phyloP scores from a whole-genome alignment of 176 grass and related monocot species.

The Zoysia japonica region DNA sequence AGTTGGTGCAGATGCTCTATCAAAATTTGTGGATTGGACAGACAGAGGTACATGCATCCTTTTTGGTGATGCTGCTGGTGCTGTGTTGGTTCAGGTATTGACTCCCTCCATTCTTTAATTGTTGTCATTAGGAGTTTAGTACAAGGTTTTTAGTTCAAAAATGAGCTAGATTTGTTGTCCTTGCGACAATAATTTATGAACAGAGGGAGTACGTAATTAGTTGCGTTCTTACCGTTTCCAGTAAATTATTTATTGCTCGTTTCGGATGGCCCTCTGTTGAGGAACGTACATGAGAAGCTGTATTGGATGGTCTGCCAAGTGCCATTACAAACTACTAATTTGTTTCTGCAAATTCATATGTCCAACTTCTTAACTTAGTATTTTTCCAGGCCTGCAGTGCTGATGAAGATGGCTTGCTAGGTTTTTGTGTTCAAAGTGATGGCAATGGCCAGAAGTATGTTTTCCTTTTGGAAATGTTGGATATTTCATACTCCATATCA shows the following conservation, averaged over 20 bases:
- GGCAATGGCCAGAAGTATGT: conserved; percentile 78
- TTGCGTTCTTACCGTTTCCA: neutral
- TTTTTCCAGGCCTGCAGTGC: conserved; percentile 62
- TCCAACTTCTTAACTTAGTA: conserved; percentile 30
- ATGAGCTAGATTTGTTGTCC: too few relatives aligned
- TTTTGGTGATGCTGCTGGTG: conserved; percentile 95
- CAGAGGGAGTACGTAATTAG: neutral
- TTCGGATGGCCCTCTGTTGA: conserved; percentile 3
- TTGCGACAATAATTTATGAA: too few relatives aligned
- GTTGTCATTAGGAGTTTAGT: too few relatives aligned
- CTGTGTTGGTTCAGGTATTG: conserved; percentile 82
- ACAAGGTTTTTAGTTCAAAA: too few relatives aligned
- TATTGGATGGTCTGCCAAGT: neutral
- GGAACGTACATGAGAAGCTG: neutral
- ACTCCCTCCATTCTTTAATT: conserved; percentile 9
- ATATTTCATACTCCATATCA: neutral
- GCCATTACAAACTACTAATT: neutral
- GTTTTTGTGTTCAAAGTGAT: conserved; percentile 80
- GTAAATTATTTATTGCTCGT: neutral
- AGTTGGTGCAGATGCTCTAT: conserved; percentile 93
- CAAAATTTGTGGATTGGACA: conserved; percentile 84
- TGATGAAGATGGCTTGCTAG: conserved; percentile 86
- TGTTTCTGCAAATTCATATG: conserved; percentile 27
- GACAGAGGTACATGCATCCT: conserved; percentile 97
- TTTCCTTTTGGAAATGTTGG: neutral